These are phyloP conservation scores for Dendrocalamus sinicus DNA, from an alignment of 176 grass and related monocot genomes.

Conservation along the genomic window DNA sequence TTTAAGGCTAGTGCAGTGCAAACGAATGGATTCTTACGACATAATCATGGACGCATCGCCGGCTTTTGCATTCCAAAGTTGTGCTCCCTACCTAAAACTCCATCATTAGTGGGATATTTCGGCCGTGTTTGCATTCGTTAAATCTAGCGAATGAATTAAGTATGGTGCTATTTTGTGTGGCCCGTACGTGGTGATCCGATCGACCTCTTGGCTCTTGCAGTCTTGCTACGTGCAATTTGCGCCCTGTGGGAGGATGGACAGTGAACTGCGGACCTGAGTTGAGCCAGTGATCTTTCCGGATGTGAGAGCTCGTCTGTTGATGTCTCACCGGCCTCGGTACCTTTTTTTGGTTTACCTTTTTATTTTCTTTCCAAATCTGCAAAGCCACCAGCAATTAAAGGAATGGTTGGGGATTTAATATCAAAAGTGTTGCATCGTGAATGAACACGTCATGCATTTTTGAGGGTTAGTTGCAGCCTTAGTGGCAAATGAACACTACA, in stretches of 20 bases:
- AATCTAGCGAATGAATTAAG: not conserved
- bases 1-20: not conserved
- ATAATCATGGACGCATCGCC: not conserved
- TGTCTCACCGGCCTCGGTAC: not conserved
- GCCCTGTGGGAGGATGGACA: not conserved
- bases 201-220: not conserved
- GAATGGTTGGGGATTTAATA: not conserved
- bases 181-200: not conserved
- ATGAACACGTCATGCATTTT: constrained; percentile 6
- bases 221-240: not conserved
- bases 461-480: not conserved
- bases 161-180: not conserved
- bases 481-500: not conserved
- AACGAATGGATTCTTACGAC: no score
- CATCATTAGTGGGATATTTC: not conserved
- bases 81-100: not conserved
- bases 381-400: constrained; percentile 31
- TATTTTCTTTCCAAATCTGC: not conserved
- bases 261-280: not conserved
- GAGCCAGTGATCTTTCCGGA: not conserved
- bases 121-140: not conserved
- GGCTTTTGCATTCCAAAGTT: not conserved
- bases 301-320: not conserved
- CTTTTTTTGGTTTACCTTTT: not conserved
- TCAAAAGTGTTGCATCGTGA: not conserved